Evolutionary conservation across 192 early-diverging fungal species (phyloP).

Genomic region (Umbelopsis sp.): DNA sequence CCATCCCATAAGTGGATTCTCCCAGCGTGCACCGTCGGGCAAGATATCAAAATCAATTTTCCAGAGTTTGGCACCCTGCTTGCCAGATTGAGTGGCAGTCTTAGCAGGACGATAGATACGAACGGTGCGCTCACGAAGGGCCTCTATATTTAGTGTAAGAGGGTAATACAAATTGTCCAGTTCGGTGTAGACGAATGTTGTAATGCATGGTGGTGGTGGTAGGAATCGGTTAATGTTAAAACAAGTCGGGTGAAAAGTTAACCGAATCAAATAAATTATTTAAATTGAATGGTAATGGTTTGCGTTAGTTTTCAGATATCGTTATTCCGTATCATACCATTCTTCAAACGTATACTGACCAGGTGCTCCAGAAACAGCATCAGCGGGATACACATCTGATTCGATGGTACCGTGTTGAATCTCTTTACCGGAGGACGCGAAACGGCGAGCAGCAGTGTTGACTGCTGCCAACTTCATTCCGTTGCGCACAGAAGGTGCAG

Average conservation of each 20-base stretch:
- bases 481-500: neutral
- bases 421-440: conserved; percentile 17
- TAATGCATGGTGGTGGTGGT: neutral
- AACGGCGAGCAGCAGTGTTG: conserved; percentile 23
- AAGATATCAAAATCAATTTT: conserved; percentile 88
- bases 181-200: neutral
- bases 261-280: too few species aligned
- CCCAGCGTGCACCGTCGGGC: conserved; percentile 80
- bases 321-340: too few species aligned
- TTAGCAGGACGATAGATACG: conserved; percentile 83
- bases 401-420: conserved; percentile 3
- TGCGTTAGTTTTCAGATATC: too few species aligned
- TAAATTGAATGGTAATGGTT: too few species aligned
- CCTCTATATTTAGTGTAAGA: conserved; percentile 28
- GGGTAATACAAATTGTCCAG: neutral
- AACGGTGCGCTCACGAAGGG: conserved; percentile 71
- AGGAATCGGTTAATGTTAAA: neutral
- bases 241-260: too few species aligned
- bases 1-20: conserved; percentile 96
- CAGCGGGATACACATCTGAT: conserved; percentile 11
- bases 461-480: conserved; percentile 8
- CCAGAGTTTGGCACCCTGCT: conserved; percentile 79
- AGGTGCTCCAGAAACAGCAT: conserved; percentile 29
- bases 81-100: conserved; percentile 86
- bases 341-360: conserved; percentile 20